These are phyloP conservation scores for Vitis hybrid DNA, from an alignment of 177 flowering plant genomes.

Conservation along the genomic window DNA sequence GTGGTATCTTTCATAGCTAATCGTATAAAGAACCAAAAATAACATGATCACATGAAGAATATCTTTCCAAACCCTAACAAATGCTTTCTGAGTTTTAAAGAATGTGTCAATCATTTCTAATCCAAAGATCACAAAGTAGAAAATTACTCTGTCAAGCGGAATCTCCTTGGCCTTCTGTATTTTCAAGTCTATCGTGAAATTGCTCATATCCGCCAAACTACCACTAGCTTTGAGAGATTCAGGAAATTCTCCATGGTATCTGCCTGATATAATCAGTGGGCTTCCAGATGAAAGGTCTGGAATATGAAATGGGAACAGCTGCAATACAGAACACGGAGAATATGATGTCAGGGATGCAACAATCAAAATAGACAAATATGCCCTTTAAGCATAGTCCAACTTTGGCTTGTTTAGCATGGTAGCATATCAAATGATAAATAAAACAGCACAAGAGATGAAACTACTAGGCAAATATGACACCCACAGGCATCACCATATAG, in stretches of 20 bases:
- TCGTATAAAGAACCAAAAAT: neutral
- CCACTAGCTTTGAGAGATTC: slow-evolving; percentile 48
- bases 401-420: neutral
- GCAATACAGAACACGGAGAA: slow-evolving; percentile 17
- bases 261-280: slow-evolving; percentile 64
- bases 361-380: neutral
- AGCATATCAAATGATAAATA: neutral
- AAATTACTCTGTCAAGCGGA: slow-evolving; percentile 58
- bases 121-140: neutral
- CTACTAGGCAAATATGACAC: too few relatives aligned
- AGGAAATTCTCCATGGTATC: slow-evolving; percentile 64
- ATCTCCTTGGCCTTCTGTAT: slow-evolving; percentile 49
- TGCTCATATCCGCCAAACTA: slow-evolving; percentile 47
- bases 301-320: slow-evolving; percentile 41
- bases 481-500: neutral
- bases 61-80: neutral
- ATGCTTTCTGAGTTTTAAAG: neutral
- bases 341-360: slow-evolving; percentile 5
- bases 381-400: neutral
- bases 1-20: too few relatives aligned
- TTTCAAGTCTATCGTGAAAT: slow-evolving; percentile 47
- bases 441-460: neutral
- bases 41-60: neutral
- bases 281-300: slow-evolving; percentile 62
- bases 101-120: neutral